A percentile compares a stretch with the other conserved stretches of the same genome.
Evolutionary conservation across 2,329 filamentous ascomycete genomes (phyloP).

Genomic region (Colletotrichum falcatum): DNA sequence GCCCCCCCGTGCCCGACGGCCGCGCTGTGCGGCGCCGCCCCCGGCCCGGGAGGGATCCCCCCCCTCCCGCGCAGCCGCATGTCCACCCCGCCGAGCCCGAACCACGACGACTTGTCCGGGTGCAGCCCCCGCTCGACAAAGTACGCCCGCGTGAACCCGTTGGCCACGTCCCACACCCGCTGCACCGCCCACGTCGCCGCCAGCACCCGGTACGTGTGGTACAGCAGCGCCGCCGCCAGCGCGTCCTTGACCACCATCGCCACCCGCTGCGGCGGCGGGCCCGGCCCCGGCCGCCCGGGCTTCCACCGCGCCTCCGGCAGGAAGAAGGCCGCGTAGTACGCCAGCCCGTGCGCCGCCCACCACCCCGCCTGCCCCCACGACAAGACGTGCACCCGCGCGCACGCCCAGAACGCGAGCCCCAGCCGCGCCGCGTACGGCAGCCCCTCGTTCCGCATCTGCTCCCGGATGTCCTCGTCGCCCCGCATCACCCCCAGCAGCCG

Average conservation of each 20-base stretch:
- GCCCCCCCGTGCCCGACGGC: background rate
- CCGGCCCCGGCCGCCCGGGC: background rate
- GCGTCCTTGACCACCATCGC: conserved; percentile 10
- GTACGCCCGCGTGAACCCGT: conserved; percentile 28
- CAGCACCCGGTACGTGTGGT: background rate
- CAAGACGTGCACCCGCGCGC: background rate
- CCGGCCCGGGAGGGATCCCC: background rate
- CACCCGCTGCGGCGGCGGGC: background rate
- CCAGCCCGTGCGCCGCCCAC: too few species aligned
- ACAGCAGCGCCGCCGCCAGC: background rate
- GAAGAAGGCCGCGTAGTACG: background rate
- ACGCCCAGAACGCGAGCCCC: background rate
- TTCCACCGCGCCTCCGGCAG: conserved; percentile 4
- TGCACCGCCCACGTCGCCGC: conserved; percentile 1
- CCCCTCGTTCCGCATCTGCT: conserved; percentile 8
- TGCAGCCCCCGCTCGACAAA: conserved; percentile 17
- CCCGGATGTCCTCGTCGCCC: background rate
- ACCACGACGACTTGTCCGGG: background rate
- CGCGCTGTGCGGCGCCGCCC: background rate
- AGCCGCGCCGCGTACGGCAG: background rate
- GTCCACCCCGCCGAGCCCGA: conserved; percentile 13
- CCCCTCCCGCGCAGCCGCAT: background rate
- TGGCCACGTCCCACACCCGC: conserved; percentile 24
- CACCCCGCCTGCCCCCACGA: background rate
- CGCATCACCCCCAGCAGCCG: conserved; percentile 1